Conservation (phyloP, 2,329 filamentous ascomycete species). For the Claviceps sp. region DNA sequence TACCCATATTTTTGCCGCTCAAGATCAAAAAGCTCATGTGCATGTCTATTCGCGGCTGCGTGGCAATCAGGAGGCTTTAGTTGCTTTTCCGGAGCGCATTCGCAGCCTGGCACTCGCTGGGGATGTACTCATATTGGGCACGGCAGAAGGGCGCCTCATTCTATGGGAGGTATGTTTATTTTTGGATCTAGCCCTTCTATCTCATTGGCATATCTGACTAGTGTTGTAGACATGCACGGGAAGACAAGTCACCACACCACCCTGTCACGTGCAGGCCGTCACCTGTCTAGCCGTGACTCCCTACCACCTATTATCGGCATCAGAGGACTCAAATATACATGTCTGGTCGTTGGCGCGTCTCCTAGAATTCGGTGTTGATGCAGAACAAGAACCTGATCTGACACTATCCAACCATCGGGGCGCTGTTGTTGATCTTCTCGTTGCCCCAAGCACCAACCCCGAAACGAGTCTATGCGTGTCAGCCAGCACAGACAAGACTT, state of each 20-base stretch:
- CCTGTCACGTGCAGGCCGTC: constrained; percentile 68
- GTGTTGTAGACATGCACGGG: constrained; percentile 53
- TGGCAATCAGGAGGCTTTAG: constrained; percentile 75
- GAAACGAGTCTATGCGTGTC: constrained; percentile 75
- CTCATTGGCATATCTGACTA: constrained; percentile 2
- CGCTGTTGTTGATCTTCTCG: constrained; percentile 51
- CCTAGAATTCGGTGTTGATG: constrained; percentile 43
- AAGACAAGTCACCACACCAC: constrained; percentile 59
- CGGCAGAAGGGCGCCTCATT: constrained; percentile 71
- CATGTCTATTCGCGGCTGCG: constrained; percentile 81
- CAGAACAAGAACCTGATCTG: constrained; percentile 54
- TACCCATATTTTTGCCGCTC: constrained; percentile 81
- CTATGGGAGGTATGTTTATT: constrained; percentile 70
- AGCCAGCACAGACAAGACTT: constrained; percentile 72
- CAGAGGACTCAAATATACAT: constrained; percentile 78
- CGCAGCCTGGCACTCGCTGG: constrained; percentile 61
- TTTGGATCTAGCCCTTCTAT: not conserved
- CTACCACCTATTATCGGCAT: constrained; percentile 63
- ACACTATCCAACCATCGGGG: constrained; percentile 68
- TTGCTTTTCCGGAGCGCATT: constrained; percentile 81
- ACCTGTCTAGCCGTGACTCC: constrained; percentile 61
- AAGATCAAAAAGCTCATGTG: constrained; percentile 80
- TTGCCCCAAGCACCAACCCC: constrained; percentile 51
- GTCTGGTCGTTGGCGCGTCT: constrained; percentile 77
- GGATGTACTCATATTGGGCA: constrained; percentile 66